phyloP scores from a whole-genome alignment of 345 rosid genomes.

The Cochlearia excelsa region DNA sequence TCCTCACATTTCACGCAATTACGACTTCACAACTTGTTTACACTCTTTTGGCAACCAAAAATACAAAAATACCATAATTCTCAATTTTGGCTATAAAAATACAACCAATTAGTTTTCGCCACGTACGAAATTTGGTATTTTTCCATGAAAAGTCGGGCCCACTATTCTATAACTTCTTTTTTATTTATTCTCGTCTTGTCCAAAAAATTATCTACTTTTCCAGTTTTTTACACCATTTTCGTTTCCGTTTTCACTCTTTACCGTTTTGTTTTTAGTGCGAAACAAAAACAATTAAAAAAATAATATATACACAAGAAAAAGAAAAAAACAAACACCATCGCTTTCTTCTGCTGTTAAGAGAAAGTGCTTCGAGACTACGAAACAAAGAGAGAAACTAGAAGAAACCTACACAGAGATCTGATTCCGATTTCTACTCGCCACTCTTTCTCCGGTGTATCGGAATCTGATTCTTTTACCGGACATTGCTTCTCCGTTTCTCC shows the following conservation, averaged over 20 bases:
- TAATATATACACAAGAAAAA: no score
- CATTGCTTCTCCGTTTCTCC: conserved; percentile 14
- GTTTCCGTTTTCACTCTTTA: background rate
- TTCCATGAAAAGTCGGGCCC: conserved; percentile 6
- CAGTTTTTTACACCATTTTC: conserved; percentile 14
- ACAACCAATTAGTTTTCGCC: background rate
- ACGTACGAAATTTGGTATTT: background rate
- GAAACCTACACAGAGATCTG: conserved; percentile 24
- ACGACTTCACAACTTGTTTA: conserved; percentile 16
- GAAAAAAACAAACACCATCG: conserved; percentile 10
- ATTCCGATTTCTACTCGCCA: background rate
- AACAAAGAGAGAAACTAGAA: background rate
- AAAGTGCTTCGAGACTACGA: conserved; percentile 12
- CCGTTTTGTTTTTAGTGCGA: no score
- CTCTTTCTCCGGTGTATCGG: conserved; percentile 15
- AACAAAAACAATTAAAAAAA: no score
- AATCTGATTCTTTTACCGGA: conserved; percentile 12
- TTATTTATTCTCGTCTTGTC: no score
- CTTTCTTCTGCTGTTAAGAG: conserved; percentile 28
- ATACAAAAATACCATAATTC: no score
- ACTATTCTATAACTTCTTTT: conserved; percentile 7
- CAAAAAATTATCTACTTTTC: background rate
- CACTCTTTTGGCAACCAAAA: background rate
- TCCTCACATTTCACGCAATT: conserved; percentile 21
- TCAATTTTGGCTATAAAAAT: background rate